Conservation (phyloP, 2,329 filamentous ascomycete species). For the Monosporascus sp. region DNA sequence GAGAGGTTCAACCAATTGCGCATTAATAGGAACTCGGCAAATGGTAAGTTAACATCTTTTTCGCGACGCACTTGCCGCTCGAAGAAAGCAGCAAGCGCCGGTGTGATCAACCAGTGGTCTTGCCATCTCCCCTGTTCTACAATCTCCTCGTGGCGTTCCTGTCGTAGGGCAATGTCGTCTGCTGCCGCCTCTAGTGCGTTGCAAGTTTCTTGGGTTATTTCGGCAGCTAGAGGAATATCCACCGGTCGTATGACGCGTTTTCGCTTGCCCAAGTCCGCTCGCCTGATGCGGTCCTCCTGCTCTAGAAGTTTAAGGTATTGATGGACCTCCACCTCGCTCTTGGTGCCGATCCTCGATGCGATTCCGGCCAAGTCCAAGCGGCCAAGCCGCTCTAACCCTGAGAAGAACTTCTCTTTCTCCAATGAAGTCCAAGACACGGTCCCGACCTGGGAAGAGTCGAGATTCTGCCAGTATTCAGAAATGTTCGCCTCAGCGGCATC, state of each 20-base stretch:
- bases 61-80: constrained; percentile 6
- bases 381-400: constrained; percentile 59
- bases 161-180: constrained; percentile 57
- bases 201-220: constrained; percentile 64
- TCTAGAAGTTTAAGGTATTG: constrained; percentile 64
- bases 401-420: constrained; percentile 70
- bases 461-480: constrained; percentile 19
- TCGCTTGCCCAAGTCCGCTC: constrained; percentile 22
- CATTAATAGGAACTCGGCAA: constrained; percentile 53
- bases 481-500: constrained; percentile 40
- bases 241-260: constrained; percentile 36
- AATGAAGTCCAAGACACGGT: constrained; percentile 61
- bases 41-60: constrained; percentile 29
- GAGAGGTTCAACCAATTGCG: constrained; percentile 60
- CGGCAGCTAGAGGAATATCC: constrained; percentile 66
- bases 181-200: constrained; percentile 62
- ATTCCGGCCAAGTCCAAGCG: constrained; percentile 58
- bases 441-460: constrained; percentile 57
- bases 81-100: constrained; percentile 25
- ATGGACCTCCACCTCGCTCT: constrained; percentile 68
- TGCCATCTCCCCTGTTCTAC: constrained; percentile 58
- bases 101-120: constrained; percentile 60
- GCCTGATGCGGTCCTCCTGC: constrained; percentile 38
- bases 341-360: constrained; percentile 58
- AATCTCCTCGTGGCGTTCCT: constrained; percentile 58